phyloP scores from a whole-genome alignment of 257 asterid genomes.

The Solanum virginianum region DNA sequence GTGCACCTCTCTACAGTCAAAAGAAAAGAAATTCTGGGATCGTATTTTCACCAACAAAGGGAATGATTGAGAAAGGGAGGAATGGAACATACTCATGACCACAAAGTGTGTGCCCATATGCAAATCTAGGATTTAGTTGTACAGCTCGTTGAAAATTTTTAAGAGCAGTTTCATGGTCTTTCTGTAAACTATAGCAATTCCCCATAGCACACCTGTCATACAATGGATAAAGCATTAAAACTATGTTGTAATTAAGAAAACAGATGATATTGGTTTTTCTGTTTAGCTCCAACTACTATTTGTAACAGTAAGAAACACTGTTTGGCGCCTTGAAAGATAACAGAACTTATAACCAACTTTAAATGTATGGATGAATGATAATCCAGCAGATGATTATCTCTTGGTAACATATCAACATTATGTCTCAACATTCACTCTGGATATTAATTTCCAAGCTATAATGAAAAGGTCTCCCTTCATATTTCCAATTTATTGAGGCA shows the following conservation, averaged over 20 bases:
- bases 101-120: slow-evolving; percentile 83
- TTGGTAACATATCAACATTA: neutral
- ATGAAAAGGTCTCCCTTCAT: neutral
- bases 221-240: neutral
- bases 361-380: neutral
- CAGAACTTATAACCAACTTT: neutral
- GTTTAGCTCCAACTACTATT: neutral
- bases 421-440: neutral
- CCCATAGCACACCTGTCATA: slow-evolving; percentile 91
- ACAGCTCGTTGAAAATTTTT: slow-evolving; percentile 93
- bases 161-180: slow-evolving; percentile 90
- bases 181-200: slow-evolving; percentile 88
- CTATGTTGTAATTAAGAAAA: neutral
- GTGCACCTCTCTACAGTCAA: neutral
- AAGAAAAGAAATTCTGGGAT: neutral
- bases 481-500: neutral
- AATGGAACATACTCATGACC: slow-evolving; percentile 77
- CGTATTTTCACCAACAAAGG: neutral
- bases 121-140: slow-evolving; percentile 79
- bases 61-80: neutral
- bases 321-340: neutral
- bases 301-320: neutral
- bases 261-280: neutral
- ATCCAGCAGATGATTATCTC: neutral
- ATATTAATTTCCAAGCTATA: neutral